These are phyloP conservation scores for Amaranthus tricolor DNA, from an alignment of 179 eudicot species.

Conservation along the genomic window DNA sequence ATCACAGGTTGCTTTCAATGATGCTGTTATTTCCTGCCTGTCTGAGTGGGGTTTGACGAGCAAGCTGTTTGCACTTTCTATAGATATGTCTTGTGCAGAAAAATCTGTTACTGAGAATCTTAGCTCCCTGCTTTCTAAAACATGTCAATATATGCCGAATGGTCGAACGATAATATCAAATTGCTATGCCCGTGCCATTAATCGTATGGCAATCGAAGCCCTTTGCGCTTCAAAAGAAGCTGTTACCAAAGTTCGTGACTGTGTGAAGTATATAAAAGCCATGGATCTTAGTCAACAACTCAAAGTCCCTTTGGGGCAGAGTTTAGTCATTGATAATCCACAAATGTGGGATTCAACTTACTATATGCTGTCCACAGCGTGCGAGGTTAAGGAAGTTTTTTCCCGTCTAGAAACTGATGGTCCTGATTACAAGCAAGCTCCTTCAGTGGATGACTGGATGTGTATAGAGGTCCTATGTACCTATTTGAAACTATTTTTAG, in stretches of 20 bases:
- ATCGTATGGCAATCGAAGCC: slow-evolving; percentile 39
- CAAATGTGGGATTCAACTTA: slow-evolving; percentile 49
- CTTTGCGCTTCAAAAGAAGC: slow-evolving; percentile 24
- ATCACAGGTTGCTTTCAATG: slow-evolving; percentile 43
- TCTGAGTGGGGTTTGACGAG: slow-evolving; percentile 46
- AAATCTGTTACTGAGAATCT: slow-evolving; percentile 35
- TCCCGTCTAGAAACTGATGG: slow-evolving; percentile 42
- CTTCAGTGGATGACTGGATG: slow-evolving; percentile 41
- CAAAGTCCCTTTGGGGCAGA: slow-evolving; percentile 36
- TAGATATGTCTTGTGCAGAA: slow-evolving; percentile 43
- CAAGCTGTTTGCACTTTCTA: slow-evolving; percentile 46
- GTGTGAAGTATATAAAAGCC: slow-evolving; percentile 46
- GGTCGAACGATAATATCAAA: slow-evolving; percentile 36
- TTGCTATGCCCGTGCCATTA: slow-evolving; percentile 46
- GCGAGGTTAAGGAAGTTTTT: slow-evolving; percentile 44
- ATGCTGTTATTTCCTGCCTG: slow-evolving; percentile 46
- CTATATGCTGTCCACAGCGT: slow-evolving; percentile 49
- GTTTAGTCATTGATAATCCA: slow-evolving; percentile 38
- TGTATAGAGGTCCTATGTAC: slow-evolving; percentile 36
- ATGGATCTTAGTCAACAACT: slow-evolving; percentile 35
- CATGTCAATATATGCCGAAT: slow-evolving; percentile 33
- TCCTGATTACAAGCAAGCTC: slow-evolving; percentile 30
- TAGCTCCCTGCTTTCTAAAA: slow-evolving; percentile 39
- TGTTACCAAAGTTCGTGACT: slow-evolving; percentile 37
- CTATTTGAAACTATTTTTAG: slow-evolving; percentile 39